A percentile compares a stretch with the other conserved stretches of the same genome.
These are phyloP conservation scores for Hypoxylon sp. DNA, from an alignment of 2,329 filamentous ascomycete species.

Conservation along the genomic window DNA sequence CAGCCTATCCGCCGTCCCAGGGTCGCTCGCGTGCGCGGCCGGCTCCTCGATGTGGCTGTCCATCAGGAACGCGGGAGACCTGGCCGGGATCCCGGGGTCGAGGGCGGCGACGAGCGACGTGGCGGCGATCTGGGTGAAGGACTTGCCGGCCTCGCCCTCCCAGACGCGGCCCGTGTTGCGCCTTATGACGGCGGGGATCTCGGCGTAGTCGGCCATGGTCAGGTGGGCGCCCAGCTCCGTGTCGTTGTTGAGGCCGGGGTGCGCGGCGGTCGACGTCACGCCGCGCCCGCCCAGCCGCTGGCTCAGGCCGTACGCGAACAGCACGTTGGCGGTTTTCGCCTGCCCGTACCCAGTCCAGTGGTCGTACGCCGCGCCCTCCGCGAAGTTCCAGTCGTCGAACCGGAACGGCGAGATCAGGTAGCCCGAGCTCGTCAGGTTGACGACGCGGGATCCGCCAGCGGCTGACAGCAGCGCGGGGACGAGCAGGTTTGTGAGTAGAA, in stretches of 20 bases:
- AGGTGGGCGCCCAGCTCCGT: constrained; percentile 43
- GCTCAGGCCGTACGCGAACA: constrained; percentile 49
- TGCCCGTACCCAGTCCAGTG: constrained; percentile 55
- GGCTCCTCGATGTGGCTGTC: constrained; percentile 51
- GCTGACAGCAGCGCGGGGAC: constrained; percentile 51
- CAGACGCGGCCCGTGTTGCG: constrained; percentile 31
- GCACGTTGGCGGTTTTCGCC: constrained; percentile 57
- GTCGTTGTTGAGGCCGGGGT: constrained; percentile 47
- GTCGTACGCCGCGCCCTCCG: constrained; percentile 48
- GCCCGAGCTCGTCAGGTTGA: constrained; percentile 52
- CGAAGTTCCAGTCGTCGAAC: constrained; percentile 54
- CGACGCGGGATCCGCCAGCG: constrained; percentile 49
- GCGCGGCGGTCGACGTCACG: constrained; percentile 46
- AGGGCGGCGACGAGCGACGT: constrained; percentile 54
- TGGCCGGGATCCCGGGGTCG: constrained; percentile 47
- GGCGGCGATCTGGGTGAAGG: constrained; percentile 48
- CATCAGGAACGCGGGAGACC: constrained; percentile 50
- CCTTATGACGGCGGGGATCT: constrained; percentile 42
- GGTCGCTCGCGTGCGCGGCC: constrained; percentile 43
- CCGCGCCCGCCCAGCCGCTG: constrained; percentile 44
- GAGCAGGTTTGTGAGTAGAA: constrained; percentile 56
- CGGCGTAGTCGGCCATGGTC: constrained; percentile 31
- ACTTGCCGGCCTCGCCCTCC: constrained; percentile 45
- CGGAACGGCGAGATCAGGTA: constrained; percentile 50
- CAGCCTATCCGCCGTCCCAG: constrained; percentile 51